These are phyloP conservation scores for Odontarrhena argentea DNA, from an alignment of 345 rosid genomes.

Conservation along the genomic window DNA sequence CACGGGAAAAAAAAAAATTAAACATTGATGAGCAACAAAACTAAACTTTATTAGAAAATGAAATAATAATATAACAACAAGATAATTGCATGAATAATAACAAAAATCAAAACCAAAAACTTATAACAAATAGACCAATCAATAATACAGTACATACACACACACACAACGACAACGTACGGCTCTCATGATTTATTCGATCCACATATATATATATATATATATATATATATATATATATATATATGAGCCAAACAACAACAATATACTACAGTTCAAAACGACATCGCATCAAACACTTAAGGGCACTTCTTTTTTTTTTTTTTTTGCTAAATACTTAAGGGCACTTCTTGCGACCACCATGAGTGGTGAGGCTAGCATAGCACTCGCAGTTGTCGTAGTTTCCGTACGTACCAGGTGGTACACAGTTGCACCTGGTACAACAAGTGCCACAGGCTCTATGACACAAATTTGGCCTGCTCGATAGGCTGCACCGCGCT, in stretches of 20 bases:
- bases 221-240: too few relatives aligned
- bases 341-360: conserved; percentile 81
- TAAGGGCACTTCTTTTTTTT: conserved; percentile 4
- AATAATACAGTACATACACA: conserved; percentile 24
- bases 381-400: conserved; percentile 67
- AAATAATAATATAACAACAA: conserved; percentile 14
- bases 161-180: conserved; percentile 16
- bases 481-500: conserved; percentile 62
- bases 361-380: conserved; percentile 69
- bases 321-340: too few relatives aligned
- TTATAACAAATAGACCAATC: conserved; percentile 20
- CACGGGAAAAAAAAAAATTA: not conserved
- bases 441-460: conserved; percentile 84
- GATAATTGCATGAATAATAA: conserved; percentile 17
- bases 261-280: conserved; percentile 8
- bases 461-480: conserved; percentile 61
- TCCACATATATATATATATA: conserved; percentile 22
- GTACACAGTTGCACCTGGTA: conserved; percentile 73
- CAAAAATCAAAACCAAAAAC: not conserved
- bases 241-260: not conserved
- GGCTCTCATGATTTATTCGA: conserved; percentile 29
- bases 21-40: conserved; percentile 13
- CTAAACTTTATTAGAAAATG: conserved; percentile 12
- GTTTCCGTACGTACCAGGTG: conserved; percentile 75
- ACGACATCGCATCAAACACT: not conserved